Conservation (phyloP, 495 filamentous ascomycete species). For the Halenospora varia region DNA sequence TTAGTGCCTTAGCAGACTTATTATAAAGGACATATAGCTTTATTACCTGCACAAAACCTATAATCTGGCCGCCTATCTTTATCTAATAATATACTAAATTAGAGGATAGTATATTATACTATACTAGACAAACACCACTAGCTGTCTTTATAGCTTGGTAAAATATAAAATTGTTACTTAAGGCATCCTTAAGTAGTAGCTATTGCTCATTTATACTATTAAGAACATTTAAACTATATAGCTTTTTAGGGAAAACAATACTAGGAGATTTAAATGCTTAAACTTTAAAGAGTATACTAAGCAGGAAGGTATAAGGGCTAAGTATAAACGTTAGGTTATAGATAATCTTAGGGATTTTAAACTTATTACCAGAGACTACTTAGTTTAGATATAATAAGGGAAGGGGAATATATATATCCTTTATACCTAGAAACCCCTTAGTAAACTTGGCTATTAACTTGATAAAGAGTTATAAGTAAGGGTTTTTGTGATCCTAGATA, state of each 20-base stretch:
- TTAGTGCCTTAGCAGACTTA: conserved; percentile 24
- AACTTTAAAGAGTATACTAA: conserved; percentile 32
- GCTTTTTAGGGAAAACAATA: conserved; percentile 25
- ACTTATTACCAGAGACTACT: conserved; percentile 27
- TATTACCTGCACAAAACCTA: too few relatives aligned
- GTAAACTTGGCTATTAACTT: conserved; percentile 30
- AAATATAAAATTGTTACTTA: conserved; percentile 24
- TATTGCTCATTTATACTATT: conserved; percentile 28
- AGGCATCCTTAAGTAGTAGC: conserved; percentile 27
- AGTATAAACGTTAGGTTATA: conserved; percentile 29
- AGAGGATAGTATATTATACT: conserved; percentile 14
- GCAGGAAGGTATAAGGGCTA: conserved; percentile 17
- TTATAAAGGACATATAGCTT: conserved; percentile 24
- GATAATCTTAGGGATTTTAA: conserved; percentile 30
- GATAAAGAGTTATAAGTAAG: conserved; percentile 29
- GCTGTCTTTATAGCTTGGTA: conserved; percentile 18
- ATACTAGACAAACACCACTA: conserved; percentile 15
- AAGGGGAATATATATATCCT: conserved; percentile 27
- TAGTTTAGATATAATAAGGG: conserved; percentile 1
- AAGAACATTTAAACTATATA: conserved; percentile 30
- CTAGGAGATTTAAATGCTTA: too few relatives aligned
- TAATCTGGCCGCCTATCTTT: too few relatives aligned
- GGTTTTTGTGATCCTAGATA: conserved; percentile 28
- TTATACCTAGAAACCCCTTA: conserved; percentile 31
- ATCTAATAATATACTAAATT: conserved; percentile 20